Evolutionary conservation across 257 asterid species (phyloP).

Genomic region (Salvia hispanica): DNA sequence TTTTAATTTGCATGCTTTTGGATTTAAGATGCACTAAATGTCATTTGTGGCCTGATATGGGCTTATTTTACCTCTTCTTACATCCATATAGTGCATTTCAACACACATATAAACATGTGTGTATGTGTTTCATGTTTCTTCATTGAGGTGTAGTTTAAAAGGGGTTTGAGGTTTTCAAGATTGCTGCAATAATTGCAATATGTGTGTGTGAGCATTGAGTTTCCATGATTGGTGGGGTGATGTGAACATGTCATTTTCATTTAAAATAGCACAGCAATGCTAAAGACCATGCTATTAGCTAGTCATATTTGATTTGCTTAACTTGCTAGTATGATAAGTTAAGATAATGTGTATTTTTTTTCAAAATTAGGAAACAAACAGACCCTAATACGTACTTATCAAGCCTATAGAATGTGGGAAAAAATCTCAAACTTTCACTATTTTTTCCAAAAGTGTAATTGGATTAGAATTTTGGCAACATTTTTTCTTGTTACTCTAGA

Average conservation of each 20-base stretch:
- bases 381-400: too few relatives aligned
- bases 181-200: neutral
- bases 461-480: too few relatives aligned
- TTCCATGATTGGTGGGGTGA: neutral
- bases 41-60: slow-evolving; percentile 37
- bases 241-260: neutral
- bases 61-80: slow-evolving; percentile 24
- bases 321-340: too few relatives aligned
- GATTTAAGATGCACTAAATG: slow-evolving; percentile 32
- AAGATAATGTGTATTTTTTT: too few relatives aligned
- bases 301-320: too few relatives aligned
- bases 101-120: neutral
- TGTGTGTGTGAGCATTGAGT: neutral
- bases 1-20: slow-evolving; percentile 44
- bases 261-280: too few relatives aligned
- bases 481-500: too few relatives aligned
- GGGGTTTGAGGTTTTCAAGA: neutral
- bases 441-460: too few relatives aligned
- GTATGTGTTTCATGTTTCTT: slow-evolving; percentile 10
- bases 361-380: too few relatives aligned
- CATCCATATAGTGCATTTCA: neutral
- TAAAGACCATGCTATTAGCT: too few relatives aligned
- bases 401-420: too few relatives aligned
- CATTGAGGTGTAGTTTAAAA: neutral
- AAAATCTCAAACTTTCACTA: too few relatives aligned